Base-by-base conservation (phyloP, 495 filamentous ascomycete species). In the Cudoniella acicularis region DNA sequence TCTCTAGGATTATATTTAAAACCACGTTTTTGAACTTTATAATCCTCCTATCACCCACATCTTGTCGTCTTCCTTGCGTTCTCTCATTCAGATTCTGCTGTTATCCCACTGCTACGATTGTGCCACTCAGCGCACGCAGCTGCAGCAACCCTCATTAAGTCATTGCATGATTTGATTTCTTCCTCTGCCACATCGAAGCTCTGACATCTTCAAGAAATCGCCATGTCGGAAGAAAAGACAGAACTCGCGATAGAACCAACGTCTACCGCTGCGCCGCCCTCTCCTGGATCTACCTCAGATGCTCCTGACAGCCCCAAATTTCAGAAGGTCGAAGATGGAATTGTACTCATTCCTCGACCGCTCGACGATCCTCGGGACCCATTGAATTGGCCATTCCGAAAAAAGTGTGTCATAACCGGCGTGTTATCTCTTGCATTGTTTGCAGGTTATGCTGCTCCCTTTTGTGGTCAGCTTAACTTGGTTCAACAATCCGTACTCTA, bases 401-500 rank as follows among this genome's bases (percentile, higher is more conserved):
- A 55, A 18, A 55, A 55, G 21, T 55, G 30, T 13, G 18, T 25
- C 3, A 55, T 46, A 2, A 9, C 36, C 9, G 52, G 17, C 6
- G 21, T 24, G 3, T 30, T 55, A 16, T 55, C 30, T 23, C 4
- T 55, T 20, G 52, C 52, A 13, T 3, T 46, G 1, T 55, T 55
- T 25, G 30, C 52, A 10, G 52, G 52, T 24, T 43, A 43, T 55
- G 52, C 52, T 16, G 40, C 30, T 3, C 30, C 52, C 3, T 54
- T 43, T 16, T 18, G 16, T 62, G 62, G 65, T 17, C 65, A 67
- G 49, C 52, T 65, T 0, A 64, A 68, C 45, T 50, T 72, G 40
- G 49, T 50, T 6, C 58, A 68, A 48, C 72, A 74, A 58, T 67
- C 69, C n/a, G 49, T 63, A 11, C 51, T 71, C 0, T 74, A 74